A percentile compares a stretch with the other conserved stretches of the same genome.
These are phyloP conservation scores for Rhytidiadelphus loreus DNA, from an alignment of 225 moss, liverwort and hornwort genomes.

Conservation along the genomic window DNA sequence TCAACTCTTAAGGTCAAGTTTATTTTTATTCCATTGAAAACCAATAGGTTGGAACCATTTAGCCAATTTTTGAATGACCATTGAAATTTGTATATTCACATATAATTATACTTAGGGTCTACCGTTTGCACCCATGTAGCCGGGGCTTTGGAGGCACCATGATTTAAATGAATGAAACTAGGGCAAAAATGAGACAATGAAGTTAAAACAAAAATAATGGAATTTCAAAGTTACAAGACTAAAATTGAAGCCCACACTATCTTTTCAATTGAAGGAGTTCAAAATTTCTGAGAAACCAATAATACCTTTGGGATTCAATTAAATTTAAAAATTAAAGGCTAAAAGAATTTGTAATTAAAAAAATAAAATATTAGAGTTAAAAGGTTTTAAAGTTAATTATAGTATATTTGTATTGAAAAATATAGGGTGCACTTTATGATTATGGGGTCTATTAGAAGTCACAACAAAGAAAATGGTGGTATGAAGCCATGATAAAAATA, in stretches of 20 bases:
- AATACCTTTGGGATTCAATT: neutral
- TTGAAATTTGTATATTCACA: neutral
- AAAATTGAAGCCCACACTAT: neutral
- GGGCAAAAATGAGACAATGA: too few species aligned
- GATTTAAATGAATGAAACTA: too few species aligned
- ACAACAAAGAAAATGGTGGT: too few species aligned
- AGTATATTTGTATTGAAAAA: too few species aligned
- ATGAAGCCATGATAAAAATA: too few species aligned
- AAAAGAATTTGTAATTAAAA: neutral
- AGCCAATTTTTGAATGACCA: neutral
- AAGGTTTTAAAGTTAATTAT: too few species aligned
- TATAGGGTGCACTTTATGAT: too few species aligned
- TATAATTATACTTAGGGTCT: neutral
- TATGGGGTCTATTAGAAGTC: too few species aligned
- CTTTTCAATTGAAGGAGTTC: neutral
- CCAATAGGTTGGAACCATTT: neutral
- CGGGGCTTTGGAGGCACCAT: neutral
- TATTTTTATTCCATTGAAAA: neutral
- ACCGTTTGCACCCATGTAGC: rapidly evolving
- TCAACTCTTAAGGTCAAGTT: neutral
- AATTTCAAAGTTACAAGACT: neutral
- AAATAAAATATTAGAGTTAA: too few species aligned
- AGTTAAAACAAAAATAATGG: neutral
- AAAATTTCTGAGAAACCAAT: rapidly evolving
- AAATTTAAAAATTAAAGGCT: neutral